Base-by-base conservation (phyloP, 768 basidiomycete genomes). In the Macrocybe gigantea region DNA sequence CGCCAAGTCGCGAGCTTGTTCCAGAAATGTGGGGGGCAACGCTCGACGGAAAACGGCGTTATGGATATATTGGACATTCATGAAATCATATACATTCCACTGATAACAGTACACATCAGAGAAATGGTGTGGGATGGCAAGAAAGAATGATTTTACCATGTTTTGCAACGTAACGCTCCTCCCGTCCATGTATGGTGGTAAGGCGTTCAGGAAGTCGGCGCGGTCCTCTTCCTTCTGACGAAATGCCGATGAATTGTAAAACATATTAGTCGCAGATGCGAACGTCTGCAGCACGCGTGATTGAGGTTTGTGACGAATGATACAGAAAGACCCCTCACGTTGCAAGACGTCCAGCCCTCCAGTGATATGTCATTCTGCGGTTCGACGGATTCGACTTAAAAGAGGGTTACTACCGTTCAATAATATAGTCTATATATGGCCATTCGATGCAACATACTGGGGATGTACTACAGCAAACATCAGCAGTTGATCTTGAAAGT, bases 21-120 rank as follows among this genome's bases (percentile, higher is more conserved):
- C 71, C 12, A 85, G 69, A 54, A 68, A 77, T 0, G 69, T 69
- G 1, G 64, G 33, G 7, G 83, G 80, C 3, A 87, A 68, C 0
- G 48, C 50, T 0, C 64, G 45, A 6, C 66, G 57, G 51, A 85
- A 89, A 0, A 69, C 71, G 30, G 67, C 67, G 49, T 87, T 81
- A 62, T 90, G 84, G 43, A 85, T 82, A 39, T 56, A 72, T 54
- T 85, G 73, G 44, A 88, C 83, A 57, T 86, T 87, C 73, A 88
- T 80, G 53, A 76, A 88, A 55, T 87, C 83, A 58, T 66, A 87
- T 44, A 86, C 74, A 82, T 5, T 12, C 14, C 15, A 29, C 36
- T 35, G 10, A 41, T 14, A 15, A 12, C 2, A 5, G 11, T 13
- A 41, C 6, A 5, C 31, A 15, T 15, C 14, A 10, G 9, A 22